These are phyloP conservation scores for Plenodomus biglobosus DNA, from an alignment of 2,329 filamentous ascomycete genomes.

Conservation along the genomic window DNA sequence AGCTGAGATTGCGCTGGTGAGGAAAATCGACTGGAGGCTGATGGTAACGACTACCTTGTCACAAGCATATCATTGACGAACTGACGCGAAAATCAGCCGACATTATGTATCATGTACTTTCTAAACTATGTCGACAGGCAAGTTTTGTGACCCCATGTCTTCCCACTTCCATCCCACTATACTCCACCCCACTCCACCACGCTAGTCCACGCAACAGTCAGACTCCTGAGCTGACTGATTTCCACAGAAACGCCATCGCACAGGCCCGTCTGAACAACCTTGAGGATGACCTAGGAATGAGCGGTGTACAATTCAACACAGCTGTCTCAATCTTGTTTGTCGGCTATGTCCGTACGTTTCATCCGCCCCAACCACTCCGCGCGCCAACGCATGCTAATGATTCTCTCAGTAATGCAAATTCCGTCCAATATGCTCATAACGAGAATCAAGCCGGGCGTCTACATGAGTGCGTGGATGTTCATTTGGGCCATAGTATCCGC, in stretches of 20 bases:
- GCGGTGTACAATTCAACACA: slow-evolving; percentile 33
- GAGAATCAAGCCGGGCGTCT: slow-evolving; percentile 35
- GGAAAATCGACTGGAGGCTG: slow-evolving; percentile 37
- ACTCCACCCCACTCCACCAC: too few relatives aligned
- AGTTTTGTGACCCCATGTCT: too few relatives aligned
- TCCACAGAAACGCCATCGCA: slow-evolving; percentile 62
- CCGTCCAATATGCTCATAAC: slow-evolving; percentile 51
- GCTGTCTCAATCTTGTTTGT: slow-evolving; percentile 59
- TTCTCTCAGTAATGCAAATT: slow-evolving; percentile 22
- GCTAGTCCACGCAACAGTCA: too few relatives aligned
- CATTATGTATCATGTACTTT: slow-evolving; percentile 49
- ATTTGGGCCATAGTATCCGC: slow-evolving; percentile 42
- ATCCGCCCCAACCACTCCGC: slow-evolving; percentile 11
- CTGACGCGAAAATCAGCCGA: slow-evolving; percentile 33
- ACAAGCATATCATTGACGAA: background rate
- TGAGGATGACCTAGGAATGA: slow-evolving; percentile 52
- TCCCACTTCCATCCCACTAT: too few relatives aligned
- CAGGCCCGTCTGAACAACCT: slow-evolving; percentile 65
- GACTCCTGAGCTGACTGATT: background rate
- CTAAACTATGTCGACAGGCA: slow-evolving; percentile 47
- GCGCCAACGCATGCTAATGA: background rate
- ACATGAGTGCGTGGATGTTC: slow-evolving; percentile 40
- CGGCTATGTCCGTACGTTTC: slow-evolving; percentile 42
- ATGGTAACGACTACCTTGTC: slow-evolving; percentile 19
- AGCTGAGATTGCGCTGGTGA: slow-evolving; percentile 35